A percentile compares a stretch with the other conserved stretches of the same genome.
phyloP scores from a whole-genome alignment of 192 early-diverging fungal genomes.

The Coemansia sp. region DNA sequence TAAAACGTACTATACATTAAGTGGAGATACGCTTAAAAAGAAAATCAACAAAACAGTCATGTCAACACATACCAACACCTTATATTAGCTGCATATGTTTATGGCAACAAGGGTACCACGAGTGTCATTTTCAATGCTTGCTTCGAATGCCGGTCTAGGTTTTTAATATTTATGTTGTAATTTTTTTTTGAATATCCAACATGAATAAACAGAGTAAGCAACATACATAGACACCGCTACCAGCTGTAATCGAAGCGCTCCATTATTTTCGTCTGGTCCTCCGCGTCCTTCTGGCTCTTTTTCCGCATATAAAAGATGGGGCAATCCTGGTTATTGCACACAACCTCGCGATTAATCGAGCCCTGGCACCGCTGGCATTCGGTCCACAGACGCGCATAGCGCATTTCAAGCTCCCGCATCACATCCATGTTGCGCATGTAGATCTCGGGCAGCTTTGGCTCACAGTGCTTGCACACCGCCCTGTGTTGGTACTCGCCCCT shows the following conservation, averaged over 20 bases:
- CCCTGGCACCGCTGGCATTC: slow-evolving; percentile 98
- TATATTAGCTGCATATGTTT: no score
- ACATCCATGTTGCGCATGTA: slow-evolving; percentile 70
- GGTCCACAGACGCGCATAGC: slow-evolving; percentile 90
- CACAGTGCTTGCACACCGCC: slow-evolving; percentile 82
- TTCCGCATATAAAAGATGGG: slow-evolving; percentile 99
- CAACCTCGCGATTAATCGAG: slow-evolving; percentile 87
- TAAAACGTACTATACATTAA: no score
- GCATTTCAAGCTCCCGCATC: slow-evolving; percentile 69
- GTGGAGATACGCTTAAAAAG: no score
- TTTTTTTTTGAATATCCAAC: no score
- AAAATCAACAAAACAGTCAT: no score
- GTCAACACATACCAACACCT: no score
- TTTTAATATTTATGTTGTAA: no score
- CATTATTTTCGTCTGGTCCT: slow-evolving; percentile 65
- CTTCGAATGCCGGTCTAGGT: no score
- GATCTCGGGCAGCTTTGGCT: slow-evolving; percentile 63
- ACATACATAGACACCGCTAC: no score
- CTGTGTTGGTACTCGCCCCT: slow-evolving; percentile 56
- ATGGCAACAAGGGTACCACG: no score
- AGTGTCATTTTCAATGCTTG: no score
- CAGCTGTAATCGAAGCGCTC: slow-evolving; percentile 71
- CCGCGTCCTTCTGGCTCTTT: slow-evolving; percentile 90
- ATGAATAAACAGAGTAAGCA: no score
- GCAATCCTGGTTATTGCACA: slow-evolving; percentile 94